Evolutionary conservation across 495 filamentous ascomycete genomes (phyloP), one percentile per base, ranked within the genome.

Genomic region (Saxophila tyrrhenica): DNA sequence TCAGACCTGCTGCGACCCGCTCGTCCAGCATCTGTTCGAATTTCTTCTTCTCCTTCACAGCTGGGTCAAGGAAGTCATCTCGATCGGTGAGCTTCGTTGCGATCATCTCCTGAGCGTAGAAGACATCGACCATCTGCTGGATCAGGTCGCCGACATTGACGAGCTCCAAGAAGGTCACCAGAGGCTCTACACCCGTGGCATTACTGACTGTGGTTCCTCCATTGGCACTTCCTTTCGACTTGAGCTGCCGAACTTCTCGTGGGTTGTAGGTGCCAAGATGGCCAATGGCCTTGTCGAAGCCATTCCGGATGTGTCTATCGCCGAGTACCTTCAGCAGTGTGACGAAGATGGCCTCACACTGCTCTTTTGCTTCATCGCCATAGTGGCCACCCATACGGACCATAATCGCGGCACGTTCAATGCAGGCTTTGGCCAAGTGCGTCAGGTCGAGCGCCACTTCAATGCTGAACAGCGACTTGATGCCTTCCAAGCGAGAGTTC

Each of bases 1-100:
- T 95, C 57, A 99, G 71, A 8, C 94, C 94, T 24, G 92, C 89
- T 0, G 94, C 94, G 20, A 99, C 94, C 49, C 87, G 84, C 70
- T 97, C 94, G 65, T 99, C 94, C 10, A 99, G 82, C 85, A 95
- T 95, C 69, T 97, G 90, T 73, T 99, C 94, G 56, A 99, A 99
- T 45, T 85, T 87, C 70, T 95, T 97, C 78, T 99, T 99, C 61
- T 91, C 89, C 58, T 94, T 83, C 19, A 83, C 84, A 0, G 89
- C 87, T 3, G 89, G 88, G 62, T 92, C 87, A 32, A 99, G 71
- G 63, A 97, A 99, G 68, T 99, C 92, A 61, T 94, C 90, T 21
- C 85, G 80, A 62, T 99, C 91, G 13, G 85, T 85, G 48, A 99
- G 80, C 57, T 86, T 86, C 2, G 81, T 76, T 0, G 80, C 80